Base-by-base conservation (phyloP, 768 basidiomycete species). In the Filobasidium floriforme region DNA sequence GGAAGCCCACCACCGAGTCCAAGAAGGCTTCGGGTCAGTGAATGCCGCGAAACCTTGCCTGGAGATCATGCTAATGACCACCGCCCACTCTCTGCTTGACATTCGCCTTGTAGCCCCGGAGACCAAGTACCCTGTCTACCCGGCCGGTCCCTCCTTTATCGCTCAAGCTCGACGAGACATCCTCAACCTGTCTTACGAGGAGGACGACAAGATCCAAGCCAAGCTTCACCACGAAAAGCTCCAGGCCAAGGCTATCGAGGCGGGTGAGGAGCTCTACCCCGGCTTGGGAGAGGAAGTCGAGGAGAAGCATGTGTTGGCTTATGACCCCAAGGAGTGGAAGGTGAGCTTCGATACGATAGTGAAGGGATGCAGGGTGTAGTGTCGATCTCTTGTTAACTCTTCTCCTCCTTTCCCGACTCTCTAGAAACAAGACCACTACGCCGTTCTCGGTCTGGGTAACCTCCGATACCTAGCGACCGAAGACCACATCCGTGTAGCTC, bases 271-370 rank as follows among this genome's bases (percentile, higher is more conserved):
- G 68, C 89, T 90, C 73, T 92, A 93, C 81, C 85, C 91, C 14
- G 94, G 92, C 32, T 88, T 98, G 7, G 93, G 92, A 1, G 89
- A 91, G 66, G 96, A 98, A 80, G 82, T 86, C 69, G 94, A 98
- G 81, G 78, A 84, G 22, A 81, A 83, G 2, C 87, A 86, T 26
- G 72, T 92, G 59, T 78, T 92, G 46, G 76, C 81, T 54, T 81
- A 87, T n/a, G 94, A 99, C 81, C 90, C 94, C 7, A 97, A 97
- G 80, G 92, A 94, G 76, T 98, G 96, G 94, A 99, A 98, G 85
- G 90, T 89, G 69, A 49, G 81, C 73, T 19, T 26, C 1, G 43
- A n/a, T n/a, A n/a, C n/a, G n/a, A n/a, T n/a, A n/a, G n/a, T n/a
- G n/a, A n/a, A n/a, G n/a, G n/a, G n/a, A n/a, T n/a, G n/a, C n/a